Conservation (phyloP, 2,329 filamentous ascomycete species). For the Penicillium decumbens region DNA sequence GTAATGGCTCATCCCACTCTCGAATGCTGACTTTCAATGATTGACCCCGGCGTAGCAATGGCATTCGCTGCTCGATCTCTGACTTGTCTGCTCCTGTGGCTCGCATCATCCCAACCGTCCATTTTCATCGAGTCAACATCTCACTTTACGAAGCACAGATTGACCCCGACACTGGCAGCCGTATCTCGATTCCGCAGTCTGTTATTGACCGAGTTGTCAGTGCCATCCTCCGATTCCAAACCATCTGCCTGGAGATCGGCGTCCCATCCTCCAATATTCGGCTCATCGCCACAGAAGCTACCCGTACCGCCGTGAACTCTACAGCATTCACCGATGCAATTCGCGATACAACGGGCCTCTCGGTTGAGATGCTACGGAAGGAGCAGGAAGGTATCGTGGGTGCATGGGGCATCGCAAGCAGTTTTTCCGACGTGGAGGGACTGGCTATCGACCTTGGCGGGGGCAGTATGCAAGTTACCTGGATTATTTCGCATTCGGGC, state of each 20-base stretch:
- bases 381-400: slow-evolving; percentile 76
- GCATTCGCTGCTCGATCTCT: slow-evolving; percentile 84
- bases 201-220: slow-evolving; percentile 62
- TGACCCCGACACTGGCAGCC: slow-evolving; percentile 31
- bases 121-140: slow-evolving; percentile 70
- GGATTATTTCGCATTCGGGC: slow-evolving; percentile 54
- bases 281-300: slow-evolving; percentile 84
- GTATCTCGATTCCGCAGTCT: slow-evolving; percentile 51
- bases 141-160: slow-evolving; percentile 76
- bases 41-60: slow-evolving; percentile 55
- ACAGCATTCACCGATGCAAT: slow-evolving; percentile 65
- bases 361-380: slow-evolving; percentile 69
- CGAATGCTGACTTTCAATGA: background rate
- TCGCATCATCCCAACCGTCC: slow-evolving; percentile 72
- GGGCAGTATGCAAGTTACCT: slow-evolving; percentile 64
- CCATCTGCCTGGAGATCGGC: slow-evolving; percentile 62
- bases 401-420: slow-evolving; percentile 74
- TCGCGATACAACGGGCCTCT: slow-evolving; percentile 56
- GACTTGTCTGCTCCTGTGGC: slow-evolving; percentile 65
- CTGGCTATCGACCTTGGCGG: slow-evolving; percentile 79
- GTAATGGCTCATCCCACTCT: slow-evolving; percentile 18
- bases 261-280: slow-evolving; percentile 61
- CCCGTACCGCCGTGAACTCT: slow-evolving; percentile 71
- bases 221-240: slow-evolving; percentile 65
- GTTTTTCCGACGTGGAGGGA: slow-evolving; percentile 64